phyloP scores from a whole-genome alignment of 164 flowering plant species.

The Paratinospora sagittata region DNA sequence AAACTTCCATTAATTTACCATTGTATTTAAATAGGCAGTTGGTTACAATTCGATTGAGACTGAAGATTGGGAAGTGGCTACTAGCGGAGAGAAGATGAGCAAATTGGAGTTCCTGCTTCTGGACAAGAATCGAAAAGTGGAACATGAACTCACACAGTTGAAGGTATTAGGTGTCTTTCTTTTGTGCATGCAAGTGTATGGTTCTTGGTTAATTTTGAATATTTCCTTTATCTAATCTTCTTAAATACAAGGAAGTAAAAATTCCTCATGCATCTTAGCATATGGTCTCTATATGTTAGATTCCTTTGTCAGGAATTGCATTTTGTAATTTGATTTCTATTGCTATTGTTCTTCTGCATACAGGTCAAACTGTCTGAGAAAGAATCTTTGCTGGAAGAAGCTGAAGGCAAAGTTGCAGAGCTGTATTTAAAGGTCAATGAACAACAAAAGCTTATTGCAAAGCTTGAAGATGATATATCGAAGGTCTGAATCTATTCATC shows the following conservation, averaged over 20 bases:
- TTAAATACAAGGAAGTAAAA: not conserved
- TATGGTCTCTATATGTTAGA: not conserved
- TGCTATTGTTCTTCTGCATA: not conserved
- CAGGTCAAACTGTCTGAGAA: conserved; percentile 92
- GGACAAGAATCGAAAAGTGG: conserved; percentile 96
- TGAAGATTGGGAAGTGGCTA: conserved; percentile 98
- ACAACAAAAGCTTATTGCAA: conserved; percentile 78
- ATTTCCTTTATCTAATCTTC: not conserved
- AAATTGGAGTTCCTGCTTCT: conserved; percentile 91
- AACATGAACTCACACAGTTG: conserved; percentile 88
- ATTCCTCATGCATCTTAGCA: not conserved
- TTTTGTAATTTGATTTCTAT: not conserved
- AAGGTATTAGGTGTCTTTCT: conserved; percentile 45
- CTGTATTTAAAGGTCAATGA: conserved; percentile 68
- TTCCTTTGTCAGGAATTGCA: not conserved
- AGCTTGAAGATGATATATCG: conserved; percentile 92
- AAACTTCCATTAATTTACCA: conserved; percentile 5
- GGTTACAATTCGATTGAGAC: conserved; percentile 98
- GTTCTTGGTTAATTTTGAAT: not conserved
- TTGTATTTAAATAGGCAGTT: conserved; percentile 60
- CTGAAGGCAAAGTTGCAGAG: conserved; percentile 64
- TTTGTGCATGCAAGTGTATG: not conserved
- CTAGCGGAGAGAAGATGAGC: conserved; percentile 97
- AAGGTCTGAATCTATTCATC: conserved; percentile 49
- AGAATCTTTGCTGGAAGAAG: conserved; percentile 58